Evolutionary conservation across 495 filamentous ascomycete genomes (phyloP).

Genomic region (Xylaria castorea): DNA sequence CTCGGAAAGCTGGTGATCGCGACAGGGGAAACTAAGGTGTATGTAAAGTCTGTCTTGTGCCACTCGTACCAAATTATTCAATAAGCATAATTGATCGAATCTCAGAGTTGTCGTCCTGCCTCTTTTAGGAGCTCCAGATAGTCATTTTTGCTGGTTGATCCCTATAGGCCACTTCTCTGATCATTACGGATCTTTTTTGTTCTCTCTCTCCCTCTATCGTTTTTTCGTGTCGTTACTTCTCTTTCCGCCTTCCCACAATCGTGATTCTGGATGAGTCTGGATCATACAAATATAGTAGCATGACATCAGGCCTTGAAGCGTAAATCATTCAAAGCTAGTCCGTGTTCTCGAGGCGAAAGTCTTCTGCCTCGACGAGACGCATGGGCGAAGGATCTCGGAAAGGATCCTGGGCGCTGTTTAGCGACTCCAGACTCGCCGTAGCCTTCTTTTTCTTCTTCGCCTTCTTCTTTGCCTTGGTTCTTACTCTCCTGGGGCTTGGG

Average conservation of each 20-base stretch:
- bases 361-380: conserved; percentile 17
- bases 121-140: neutral
- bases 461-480: neutral
- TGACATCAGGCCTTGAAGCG: neutral
- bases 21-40: neutral
- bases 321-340: neutral
- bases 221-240: too few species aligned
- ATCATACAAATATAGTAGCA: neutral
- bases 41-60: neutral
- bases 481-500: neutral
- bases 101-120: neutral
- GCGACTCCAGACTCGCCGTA: conserved; percentile 1
- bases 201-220: neutral
- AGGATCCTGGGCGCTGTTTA: conserved; percentile 10
- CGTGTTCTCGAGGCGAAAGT: conserved; percentile 12
- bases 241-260: neutral
- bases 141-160: neutral
- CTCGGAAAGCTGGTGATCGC: neutral
- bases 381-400: conserved; percentile 24
- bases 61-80: neutral
- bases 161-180: neutral
- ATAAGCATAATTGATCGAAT: neutral
- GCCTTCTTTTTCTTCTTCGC: neutral
- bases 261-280: neutral
- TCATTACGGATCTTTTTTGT: neutral